Base-by-base conservation (phyloP, 345 rosid genomes). In the Streptanthus diversifolius region DNA sequence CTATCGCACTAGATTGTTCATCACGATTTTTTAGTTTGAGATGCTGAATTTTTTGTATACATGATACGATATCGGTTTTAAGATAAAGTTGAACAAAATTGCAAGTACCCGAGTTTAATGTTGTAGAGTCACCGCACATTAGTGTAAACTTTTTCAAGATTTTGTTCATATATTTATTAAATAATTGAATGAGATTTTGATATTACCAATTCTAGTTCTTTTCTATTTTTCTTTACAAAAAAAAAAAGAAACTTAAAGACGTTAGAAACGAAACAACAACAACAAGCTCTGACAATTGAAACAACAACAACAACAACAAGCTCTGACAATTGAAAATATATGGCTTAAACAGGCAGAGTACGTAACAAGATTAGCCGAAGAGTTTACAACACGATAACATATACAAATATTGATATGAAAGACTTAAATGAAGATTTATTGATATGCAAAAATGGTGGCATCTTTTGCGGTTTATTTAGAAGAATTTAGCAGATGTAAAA, bases 1-100 rank as follows among this genome's bases (percentile, higher is more conserved):
- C 11, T 30, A 19, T 19, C 1, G 8, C 54, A 19, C 33, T 68
- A 56, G 53, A 56, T 55, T 32, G 30, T 18, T 53, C 1, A 13
- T 67, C 27, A 15, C 37, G 8, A 30, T 54, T 51, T 51, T 51
- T 51, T 51, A 21, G 54, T n/a, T 52, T 68, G 14, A 19, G 21
- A 40, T 41, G 29, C 54, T 55, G 27, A 59, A 29, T 36, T 48
- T 44, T 54, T 48, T 11, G 8, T 9, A 45, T 25, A 36, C 40
- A 71, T 60, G 67, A 71, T 71, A 47, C 67, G 17, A 48, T 71
- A 47, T 70, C 39, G 19, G 8, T 24, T 47, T 24, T 37, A 44
- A 13, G 27, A 70, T 70, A 70, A 44, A 32, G 74, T 57, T 70
- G 57, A 70, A 35, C 1, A 44, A 57, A 22, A 19, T 19, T 30